Evolutionary conservation across 805 yeast genomes (phyloP), one percentile per base, ranked within the genome.

Genomic region (Teunomyces funiuensis): DNA sequence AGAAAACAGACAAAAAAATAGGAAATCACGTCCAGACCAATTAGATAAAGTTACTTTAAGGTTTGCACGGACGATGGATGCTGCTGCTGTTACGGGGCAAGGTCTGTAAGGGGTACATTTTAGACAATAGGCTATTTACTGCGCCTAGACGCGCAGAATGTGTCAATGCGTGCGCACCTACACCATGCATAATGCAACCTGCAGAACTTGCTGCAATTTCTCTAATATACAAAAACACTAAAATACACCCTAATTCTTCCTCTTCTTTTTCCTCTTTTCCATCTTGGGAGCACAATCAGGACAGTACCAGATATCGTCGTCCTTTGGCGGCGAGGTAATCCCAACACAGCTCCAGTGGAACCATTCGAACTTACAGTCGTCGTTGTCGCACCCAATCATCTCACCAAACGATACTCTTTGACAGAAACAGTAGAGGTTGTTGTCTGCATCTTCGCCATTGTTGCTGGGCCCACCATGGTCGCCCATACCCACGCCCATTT

Each of bases 291-390:
- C 64, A 69, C 98, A 90, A 40, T 83, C 85, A 0, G 96, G 88
- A 67, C 99, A 91, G 60, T 81, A 90, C 99, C 99, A 91, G 31
- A 70, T 60, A 38, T 69, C 74, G 36, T 85, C 84, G 14, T 93
- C 96, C 55, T 82, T 80, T 2, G 98, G 98, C 4, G 95, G 96
- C 39, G 81, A 83, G 14, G 81, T 82, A 45, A 91, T 69, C 1
- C 96, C 96, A 30, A 91, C 97, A 70, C 99, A 93, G 42, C 82
- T 84, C 74, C 90, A 91, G 63, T 93, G 99, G 66, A 91, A 91
- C 98, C 98, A 91, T 60, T 88, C 97, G 50, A 74, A 82, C 57
- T 82, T 79, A 69, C 99, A 93, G 52, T 84, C 82, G 17, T 84
- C 85, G 48, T 88, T 86, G 59, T 91, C 99, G 65, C 99, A 91